These are phyloP conservation scores for Alternaria gaisen DNA, from an alignment of 2,329 filamentous ascomycete species.

Conservation along the genomic window DNA sequence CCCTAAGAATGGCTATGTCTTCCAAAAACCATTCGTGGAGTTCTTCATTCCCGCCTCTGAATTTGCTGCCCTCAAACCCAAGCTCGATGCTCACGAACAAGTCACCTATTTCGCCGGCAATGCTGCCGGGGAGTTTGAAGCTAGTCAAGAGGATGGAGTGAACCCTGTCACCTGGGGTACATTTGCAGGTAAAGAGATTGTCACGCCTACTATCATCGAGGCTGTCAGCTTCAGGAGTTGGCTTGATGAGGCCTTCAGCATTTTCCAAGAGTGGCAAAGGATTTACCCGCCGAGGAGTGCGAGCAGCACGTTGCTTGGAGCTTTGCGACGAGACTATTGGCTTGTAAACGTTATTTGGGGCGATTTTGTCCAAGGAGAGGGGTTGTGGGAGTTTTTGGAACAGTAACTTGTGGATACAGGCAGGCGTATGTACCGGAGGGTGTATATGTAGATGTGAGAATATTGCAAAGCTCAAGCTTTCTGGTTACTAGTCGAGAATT, in stretches of 20 bases:
- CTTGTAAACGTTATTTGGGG: conserved; percentile 92
- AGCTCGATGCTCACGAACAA: conserved; percentile 71
- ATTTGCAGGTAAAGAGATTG: conserved; percentile 94
- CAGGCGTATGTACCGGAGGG: not conserved
- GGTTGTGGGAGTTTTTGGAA: conserved; percentile 73
- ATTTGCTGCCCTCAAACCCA: conserved; percentile 72
- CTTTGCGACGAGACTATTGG: conserved; percentile 76
- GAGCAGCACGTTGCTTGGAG: conserved; percentile 75
- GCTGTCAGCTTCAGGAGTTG: conserved; percentile 93
- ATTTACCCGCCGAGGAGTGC: conserved; percentile 80
- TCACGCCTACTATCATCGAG: conserved; percentile 96
- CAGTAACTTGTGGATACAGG: not conserved
- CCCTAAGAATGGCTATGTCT: conserved; percentile 89
- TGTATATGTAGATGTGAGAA: not conserved
- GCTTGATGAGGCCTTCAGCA: conserved; percentile 94
- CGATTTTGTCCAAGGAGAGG: conserved; percentile 74
- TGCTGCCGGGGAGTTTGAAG: conserved; percentile 77
- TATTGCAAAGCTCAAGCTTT: not conserved
- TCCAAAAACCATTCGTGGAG: conserved; percentile 98
- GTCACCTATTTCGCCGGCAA: conserved; percentile 92
- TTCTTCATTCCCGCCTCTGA: conserved; percentile 83
- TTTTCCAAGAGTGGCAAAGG: conserved; percentile 92
- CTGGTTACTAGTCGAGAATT: too few relatives aligned
- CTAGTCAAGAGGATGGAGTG: conserved; percentile 71
- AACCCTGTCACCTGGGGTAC: conserved; percentile 98